Conservation (phyloP, 2,329 filamentous ascomycete species). For the Colletotrichum camelliae region DNA sequence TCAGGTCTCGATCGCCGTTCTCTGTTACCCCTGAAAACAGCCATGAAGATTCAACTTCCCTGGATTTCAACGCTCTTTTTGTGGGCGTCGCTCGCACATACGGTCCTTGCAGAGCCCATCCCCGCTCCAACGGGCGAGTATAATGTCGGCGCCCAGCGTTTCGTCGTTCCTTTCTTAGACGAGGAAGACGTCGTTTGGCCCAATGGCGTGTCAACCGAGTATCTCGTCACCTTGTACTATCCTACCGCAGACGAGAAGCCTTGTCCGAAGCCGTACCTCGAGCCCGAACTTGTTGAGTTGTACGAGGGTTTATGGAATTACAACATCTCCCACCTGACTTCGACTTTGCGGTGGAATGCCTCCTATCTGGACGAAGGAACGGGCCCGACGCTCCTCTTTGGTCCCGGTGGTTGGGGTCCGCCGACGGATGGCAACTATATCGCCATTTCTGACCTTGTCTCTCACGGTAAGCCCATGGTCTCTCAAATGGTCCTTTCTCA, state of each 20-base stretch:
- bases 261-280: slow-evolving; percentile 6
- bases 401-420: slow-evolving; percentile 12
- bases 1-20: rapidly evolving
- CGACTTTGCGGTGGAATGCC: slow-evolving; percentile 13
- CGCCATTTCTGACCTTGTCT: slow-evolving; percentile 12
- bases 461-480: slow-evolving; percentile 9
- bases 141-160: slow-evolving; percentile 18
- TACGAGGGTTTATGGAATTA: neutral
- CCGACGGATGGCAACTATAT: slow-evolving; percentile 15
- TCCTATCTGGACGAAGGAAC: neutral
- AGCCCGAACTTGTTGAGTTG: slow-evolving; percentile 12
- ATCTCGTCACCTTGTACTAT: slow-evolving; percentile 22
- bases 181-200: slow-evolving; percentile 6
- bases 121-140: slow-evolving; percentile 6
- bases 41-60: neutral
- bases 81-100: rapidly evolving
- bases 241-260: neutral
- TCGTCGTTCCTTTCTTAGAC: slow-evolving; percentile 1
- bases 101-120: neutral
- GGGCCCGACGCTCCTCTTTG: slow-evolving; percentile 16
- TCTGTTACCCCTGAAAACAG: rapidly evolving
- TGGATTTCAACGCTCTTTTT: neutral
- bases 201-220: slow-evolving; percentile 9
- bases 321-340: slow-evolving; percentile 16
- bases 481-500: too few relatives aligned